A percentile compares a stretch with the other conserved stretches of the same genome.
Evolutionary conservation across 345 rosid species (phyloP).

Genomic region (Populus pruinosa): DNA sequence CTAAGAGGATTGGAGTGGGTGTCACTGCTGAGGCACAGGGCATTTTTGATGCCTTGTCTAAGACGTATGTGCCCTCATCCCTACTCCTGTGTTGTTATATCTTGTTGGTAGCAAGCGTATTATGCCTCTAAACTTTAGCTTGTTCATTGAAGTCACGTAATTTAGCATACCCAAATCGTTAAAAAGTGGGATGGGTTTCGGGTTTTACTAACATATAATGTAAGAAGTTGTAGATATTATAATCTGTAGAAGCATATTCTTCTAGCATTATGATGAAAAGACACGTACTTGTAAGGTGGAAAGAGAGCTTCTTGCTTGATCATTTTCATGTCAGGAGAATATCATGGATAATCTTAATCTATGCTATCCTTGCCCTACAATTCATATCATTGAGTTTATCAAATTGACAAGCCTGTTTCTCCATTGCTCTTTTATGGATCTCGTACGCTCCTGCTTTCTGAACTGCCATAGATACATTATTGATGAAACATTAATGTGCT

Average conservation of each 20-base stretch:
- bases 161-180: neutral
- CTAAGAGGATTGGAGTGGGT: conserved; percentile 89
- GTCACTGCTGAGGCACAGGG: conserved; percentile 85
- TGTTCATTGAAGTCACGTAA: neutral
- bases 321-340: neutral
- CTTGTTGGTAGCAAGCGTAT: neutral
- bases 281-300: neutral
- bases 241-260: neutral
- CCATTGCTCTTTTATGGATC: neutral
- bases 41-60: conserved; percentile 83
- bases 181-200: neutral
- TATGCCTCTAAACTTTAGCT: neutral
- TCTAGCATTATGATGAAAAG: neutral
- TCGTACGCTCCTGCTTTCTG: neutral
- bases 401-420: neutral
- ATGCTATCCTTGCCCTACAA: neutral
- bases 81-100: neutral
- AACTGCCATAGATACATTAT: neutral
- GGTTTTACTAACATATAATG: neutral
- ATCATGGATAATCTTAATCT: neutral
- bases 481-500: neutral
- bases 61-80: conserved; percentile 54
- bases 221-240: neutral
- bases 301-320: neutral
- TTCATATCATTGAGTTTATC: neutral